Base-by-base conservation (phyloP, 352 stramenopile species). In the Pythium dissimile region DNA sequence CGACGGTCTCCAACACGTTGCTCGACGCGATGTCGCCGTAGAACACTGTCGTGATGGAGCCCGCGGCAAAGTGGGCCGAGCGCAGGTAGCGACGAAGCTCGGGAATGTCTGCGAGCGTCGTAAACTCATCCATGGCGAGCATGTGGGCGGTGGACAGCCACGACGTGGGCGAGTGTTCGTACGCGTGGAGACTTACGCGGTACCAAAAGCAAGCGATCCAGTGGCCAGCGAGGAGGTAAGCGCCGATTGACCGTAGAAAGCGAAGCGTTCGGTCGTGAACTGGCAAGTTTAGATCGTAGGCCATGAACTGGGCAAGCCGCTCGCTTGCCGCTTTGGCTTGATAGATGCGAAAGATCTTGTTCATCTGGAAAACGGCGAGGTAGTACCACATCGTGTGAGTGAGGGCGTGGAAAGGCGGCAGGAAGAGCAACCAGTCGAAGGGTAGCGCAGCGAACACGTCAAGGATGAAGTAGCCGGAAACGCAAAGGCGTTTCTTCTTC, bases 121-220 rank as follows among this genome's bases (percentile, higher is more conserved):
- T 69, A 41, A 87, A 86, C 30, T 47, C 41, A 24, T 82, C 72
- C 0, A 87, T 55, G 0, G 73, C 37, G 21, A 89, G 61, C 80
- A 88, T 89, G 8, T 73, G 67, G 28, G 68, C 53, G 1, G 73
- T 78, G 5, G 70, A 72, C 20, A 89, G 59, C 80, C 80, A 89
- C 15, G 77, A 88, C 10, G 62, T 69, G 15, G 75, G 71, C 42
- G 82, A 82, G 13, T 75, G 49, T 8, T 72, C 32, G 37, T 78
- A 73, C 4, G 75, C 73, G 21, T 80, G 55, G 20, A 87, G 26
- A 9, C 77, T 75, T 20, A 73, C 54, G 13, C 64, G 70, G 35
- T 74, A 90, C 80, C 80, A 90, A 1, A 84, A 35, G 20, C 82
- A 92, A 3, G 59, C 80, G 32, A 90, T 88, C 80, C 77, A 90